Base-by-base conservation (phyloP, 1,139 yeast species). In the Suhomyces atakaporum region DNA sequence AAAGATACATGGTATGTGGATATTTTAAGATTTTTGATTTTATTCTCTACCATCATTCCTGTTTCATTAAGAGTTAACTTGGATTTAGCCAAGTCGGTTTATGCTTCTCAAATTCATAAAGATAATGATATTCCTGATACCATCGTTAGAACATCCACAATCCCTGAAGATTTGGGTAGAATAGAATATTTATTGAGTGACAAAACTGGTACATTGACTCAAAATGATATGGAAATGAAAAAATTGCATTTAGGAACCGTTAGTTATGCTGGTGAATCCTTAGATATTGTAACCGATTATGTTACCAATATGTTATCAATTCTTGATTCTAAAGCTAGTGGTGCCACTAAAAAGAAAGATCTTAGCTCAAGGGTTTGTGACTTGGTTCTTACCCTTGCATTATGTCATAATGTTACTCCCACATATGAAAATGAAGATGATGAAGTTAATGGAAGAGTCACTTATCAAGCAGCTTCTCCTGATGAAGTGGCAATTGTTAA, bases 391-490 rank as follows among this genome's bases (percentile, higher is more conserved):
- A 86, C 97, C 0, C 68, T 94, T 33, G 96, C 97, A 0, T 67
- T 90, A 12, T 94, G 99, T 60, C 99, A 94, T 58, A 89, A 89
- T 50, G 99, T 94, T 19, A 94, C 98, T 0, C 96, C 96, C 1
- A 78, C 88, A 0, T 72, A 77, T 45, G 53, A 50, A 25, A 56
- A 58, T 21, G 94, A 84, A 40, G 50, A 47, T n/a, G 49, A 42
- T 15, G 51, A 44, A 16, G 21, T 41, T 25, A 81, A 81, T 5
- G 74, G 65, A 34, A 57, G 25, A 4, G 36, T 86, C 7, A 75
- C 88, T 2, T 94, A 90, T 57, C 99, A 94, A 61, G 98, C 98
- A 0, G 97, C 97, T 0, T 90, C 97, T 0, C 99, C 99, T 0
- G 99, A 94, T 66, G 99, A 94, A 60, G 82, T 92, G 46, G 98